Evolutionary conservation across 441 rosid genomes (phyloP).

Genomic region (Raphanus hybrid): DNA sequence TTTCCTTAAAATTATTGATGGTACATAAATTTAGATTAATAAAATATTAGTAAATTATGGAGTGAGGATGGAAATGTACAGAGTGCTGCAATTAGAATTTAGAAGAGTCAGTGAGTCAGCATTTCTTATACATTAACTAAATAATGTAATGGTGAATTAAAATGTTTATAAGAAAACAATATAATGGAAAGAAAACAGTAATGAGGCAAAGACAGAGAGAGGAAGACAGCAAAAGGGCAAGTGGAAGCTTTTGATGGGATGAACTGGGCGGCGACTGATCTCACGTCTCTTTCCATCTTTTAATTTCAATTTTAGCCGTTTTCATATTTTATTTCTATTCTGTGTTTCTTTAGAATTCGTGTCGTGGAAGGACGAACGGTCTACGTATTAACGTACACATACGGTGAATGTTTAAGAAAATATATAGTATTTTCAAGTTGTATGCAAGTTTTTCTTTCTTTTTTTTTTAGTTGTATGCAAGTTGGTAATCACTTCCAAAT

Average conservation of each 20-base stretch:
- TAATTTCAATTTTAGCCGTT: background rate
- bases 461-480: slow-evolving; percentile 21
- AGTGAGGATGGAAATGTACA: too few relatives aligned
- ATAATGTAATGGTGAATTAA: slow-evolving; percentile 3
- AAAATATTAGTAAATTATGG: background rate
- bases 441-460: background rate
- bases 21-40: background rate
- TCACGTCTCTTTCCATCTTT: slow-evolving; percentile 32
- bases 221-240: slow-evolving; percentile 46
- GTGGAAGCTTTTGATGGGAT: slow-evolving; percentile 70
- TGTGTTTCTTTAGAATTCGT: background rate
- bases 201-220: background rate
- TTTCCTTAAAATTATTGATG: background rate
- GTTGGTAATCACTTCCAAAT: slow-evolving; percentile 31
- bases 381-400: slow-evolving; percentile 35
- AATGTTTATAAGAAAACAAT: background rate
- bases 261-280: slow-evolving; percentile 60
- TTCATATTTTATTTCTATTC: background rate
- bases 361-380: slow-evolving; percentile 36
- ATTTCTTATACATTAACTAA: background rate
- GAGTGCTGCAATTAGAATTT: background rate
- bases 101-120: background rate
- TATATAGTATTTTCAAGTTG: background rate
- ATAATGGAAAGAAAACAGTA: slow-evolving; percentile 10
- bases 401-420: slow-evolving; percentile 30